Conservation (phyloP, 352 stramenopile genomes). For the Globisporangium barbulae region DNA sequence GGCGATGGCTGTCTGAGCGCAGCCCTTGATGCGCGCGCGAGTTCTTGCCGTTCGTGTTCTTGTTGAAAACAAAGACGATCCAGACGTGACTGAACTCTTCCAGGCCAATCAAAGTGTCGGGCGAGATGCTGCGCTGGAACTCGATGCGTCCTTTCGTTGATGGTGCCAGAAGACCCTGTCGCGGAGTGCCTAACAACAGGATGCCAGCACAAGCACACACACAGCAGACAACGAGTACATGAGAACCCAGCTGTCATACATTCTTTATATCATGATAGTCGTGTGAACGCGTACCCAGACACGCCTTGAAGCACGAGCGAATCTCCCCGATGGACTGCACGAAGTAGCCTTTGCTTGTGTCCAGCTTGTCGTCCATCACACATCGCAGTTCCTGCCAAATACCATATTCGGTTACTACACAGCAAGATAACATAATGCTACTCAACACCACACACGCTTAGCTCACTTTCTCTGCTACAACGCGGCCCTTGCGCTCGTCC, state of each 20-base stretch:
- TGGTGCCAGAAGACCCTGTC: conserved; percentile 76
- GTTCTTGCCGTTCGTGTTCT: conserved; percentile 89
- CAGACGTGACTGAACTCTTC: conserved; percentile 85
- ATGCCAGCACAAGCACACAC: not conserved
- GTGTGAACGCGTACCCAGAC: conserved; percentile 28
- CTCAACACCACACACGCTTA: too few relatives aligned
- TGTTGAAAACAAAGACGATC: conserved; percentile 89
- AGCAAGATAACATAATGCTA: not conserved
- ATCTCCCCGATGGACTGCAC: conserved; percentile 77
- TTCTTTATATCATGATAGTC: too few relatives aligned
- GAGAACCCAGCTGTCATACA: not conserved
- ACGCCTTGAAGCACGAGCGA: conserved; percentile 76
- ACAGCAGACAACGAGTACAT: not conserved
- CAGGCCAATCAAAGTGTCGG: conserved; percentile 67
- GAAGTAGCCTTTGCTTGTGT: conserved; percentile 71
- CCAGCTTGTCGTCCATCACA: conserved; percentile 72
- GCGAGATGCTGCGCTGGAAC: conserved; percentile 80
- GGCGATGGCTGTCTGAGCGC: conserved; percentile 65
- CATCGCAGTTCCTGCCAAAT: conserved; percentile 51
- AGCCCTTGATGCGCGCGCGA: conserved; percentile 55
- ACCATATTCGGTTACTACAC: not conserved
- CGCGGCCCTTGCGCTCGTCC: conserved; percentile 57
- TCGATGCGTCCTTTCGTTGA: conserved; percentile 64
- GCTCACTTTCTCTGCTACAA: conserved; percentile 63
- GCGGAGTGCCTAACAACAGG: conserved; percentile 54